These are phyloP conservation scores for Suillus fuscotomentosus DNA, from an alignment of 768 basidiomycete species.

Conservation along the genomic window DNA sequence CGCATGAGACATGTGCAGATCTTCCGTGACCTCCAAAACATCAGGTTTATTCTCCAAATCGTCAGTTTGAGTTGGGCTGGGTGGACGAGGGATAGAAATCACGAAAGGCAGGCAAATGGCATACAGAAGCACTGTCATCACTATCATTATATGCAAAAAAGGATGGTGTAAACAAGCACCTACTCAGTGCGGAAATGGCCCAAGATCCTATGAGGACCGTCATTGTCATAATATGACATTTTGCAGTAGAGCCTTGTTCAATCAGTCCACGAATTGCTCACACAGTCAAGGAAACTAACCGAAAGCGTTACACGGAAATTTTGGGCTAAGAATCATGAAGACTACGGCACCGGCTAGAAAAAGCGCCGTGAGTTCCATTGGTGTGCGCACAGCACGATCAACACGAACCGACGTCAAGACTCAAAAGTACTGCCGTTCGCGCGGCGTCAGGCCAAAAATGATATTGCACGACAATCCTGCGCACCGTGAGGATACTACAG, in stretches of 20 bases:
- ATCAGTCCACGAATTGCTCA: not conserved
- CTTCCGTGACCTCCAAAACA: not conserved
- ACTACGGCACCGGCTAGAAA: constrained; percentile 26
- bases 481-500: not conserved
- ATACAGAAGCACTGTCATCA: constrained; percentile 8
- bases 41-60: constrained; percentile 12
- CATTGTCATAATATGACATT: constrained; percentile 31
- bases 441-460: constrained; percentile 38
- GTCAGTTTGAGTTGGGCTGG: constrained; percentile 15
- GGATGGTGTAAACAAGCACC: constrained; percentile 13
- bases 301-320: constrained; percentile 35
- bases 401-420: constrained; percentile 11
- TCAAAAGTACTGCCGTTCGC: constrained; percentile 29
- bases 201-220: constrained; percentile 31
- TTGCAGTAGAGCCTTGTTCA: constrained; percentile 24
- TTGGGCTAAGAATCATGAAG: constrained; percentile 29
- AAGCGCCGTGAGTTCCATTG: constrained; percentile 1
- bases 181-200: constrained; percentile 34
- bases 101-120: constrained; percentile 8
- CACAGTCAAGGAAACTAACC: constrained; percentile 19
- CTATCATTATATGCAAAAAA: not conserved
- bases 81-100: constrained; percentile 1
- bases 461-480: constrained; percentile 40
- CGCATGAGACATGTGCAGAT: constrained; percentile 1
- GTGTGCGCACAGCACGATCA: not conserved